Base-by-base conservation (phyloP, 208 protist genomes). In the Zelonia costaricensis region DNA sequence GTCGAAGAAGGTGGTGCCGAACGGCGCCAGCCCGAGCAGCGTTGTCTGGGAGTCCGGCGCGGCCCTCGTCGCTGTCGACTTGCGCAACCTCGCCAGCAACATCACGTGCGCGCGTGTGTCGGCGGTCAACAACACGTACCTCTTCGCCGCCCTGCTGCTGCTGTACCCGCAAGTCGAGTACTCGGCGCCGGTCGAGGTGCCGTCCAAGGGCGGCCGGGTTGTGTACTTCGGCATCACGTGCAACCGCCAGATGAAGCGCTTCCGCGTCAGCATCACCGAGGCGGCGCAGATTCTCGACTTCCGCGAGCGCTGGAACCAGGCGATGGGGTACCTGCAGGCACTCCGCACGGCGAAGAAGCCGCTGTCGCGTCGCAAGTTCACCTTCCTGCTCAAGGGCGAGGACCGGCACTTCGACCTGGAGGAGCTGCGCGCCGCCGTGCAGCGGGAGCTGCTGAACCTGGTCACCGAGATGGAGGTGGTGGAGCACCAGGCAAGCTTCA, bases 241-340 rank as follows among this genome's bases (percentile, higher is more conserved):
- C 76, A 94, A 96, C 66, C 61, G 76, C 15, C 88, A 94, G 51
- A 91, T 91, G 82, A 94, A 94, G 79, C 91, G 91, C 38, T 88
- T 91, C 48, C 59, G 75, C 22, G 79, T 93, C 33, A 66, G 58
- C 58, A 79, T 94, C 63, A 68, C 71, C 28, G 83, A 92, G 38
- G 88, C 88, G 27, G 79, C 75, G 31, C 61, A 74, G 49, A 87
- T 96, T 60, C 75, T 96, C 27, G 78, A 94, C 69, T 94, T 93
- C 69, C 85, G 91, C 22, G 80, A 94, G 62, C 73, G 70, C 46
- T 79, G 79, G 63, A 88, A 86, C 69, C 28, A 57, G 16, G 77
- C 80, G 4, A 58, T 94, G 18, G 80, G 87, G 22, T 90, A 82
- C 61, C 72, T 96, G 55, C 80, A 90, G 54, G 88, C 81, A 2